A percentile compares a stretch with the other conserved stretches of the same genome.
phyloP scores from a whole-genome alignment of 768 basidiomycete species.

The Suillus bovinus region DNA sequence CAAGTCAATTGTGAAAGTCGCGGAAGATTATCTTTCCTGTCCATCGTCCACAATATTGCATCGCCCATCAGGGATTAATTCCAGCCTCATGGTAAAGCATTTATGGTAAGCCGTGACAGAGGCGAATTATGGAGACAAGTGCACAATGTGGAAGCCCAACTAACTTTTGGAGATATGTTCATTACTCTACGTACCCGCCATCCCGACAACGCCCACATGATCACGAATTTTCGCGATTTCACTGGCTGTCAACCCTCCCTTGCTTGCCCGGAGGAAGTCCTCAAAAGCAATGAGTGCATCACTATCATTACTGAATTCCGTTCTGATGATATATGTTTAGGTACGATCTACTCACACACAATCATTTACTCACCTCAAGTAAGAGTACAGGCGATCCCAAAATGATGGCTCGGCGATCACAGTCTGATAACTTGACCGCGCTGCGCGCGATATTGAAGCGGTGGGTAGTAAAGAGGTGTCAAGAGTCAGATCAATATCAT shows the following conservation, averaged over 20 bases:
- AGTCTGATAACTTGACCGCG: slow-evolving; percentile 32
- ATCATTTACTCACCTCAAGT: slow-evolving; percentile 50
- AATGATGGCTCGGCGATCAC: slow-evolving; percentile 78
- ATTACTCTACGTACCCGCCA: slow-evolving; percentile 75
- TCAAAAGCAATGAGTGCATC: slow-evolving; percentile 82
- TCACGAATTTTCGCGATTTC: slow-evolving; percentile 95
- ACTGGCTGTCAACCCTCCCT: slow-evolving; percentile 74
- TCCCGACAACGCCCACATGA: slow-evolving; percentile 80
- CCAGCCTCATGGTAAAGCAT: neutral
- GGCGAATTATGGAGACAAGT: neutral
- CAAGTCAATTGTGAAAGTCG: neutral
- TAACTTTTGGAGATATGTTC: neutral
- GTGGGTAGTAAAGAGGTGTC: slow-evolving; percentile 55
- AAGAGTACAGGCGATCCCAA: slow-evolving; percentile 69
- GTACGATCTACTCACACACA: neutral
- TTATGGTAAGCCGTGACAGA: neutral
- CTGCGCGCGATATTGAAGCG: slow-evolving; percentile 42
- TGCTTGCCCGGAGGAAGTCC: slow-evolving; percentile 80
- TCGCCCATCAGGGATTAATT: neutral
- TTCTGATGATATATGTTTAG: slow-evolving; percentile 35
- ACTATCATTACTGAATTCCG: slow-evolving; percentile 58
- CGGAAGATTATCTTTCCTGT: neutral
- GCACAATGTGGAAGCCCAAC: slow-evolving; percentile 3
- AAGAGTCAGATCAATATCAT: slow-evolving; percentile 68
- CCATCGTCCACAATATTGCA: neutral